Percentiles rank a stretch among this genome's conserved stretches.
These are phyloP conservation scores for Stramenopiles sp. DNA, from an alignment of 352 stramenopile genomes.

Conservation along the genomic window DNA sequence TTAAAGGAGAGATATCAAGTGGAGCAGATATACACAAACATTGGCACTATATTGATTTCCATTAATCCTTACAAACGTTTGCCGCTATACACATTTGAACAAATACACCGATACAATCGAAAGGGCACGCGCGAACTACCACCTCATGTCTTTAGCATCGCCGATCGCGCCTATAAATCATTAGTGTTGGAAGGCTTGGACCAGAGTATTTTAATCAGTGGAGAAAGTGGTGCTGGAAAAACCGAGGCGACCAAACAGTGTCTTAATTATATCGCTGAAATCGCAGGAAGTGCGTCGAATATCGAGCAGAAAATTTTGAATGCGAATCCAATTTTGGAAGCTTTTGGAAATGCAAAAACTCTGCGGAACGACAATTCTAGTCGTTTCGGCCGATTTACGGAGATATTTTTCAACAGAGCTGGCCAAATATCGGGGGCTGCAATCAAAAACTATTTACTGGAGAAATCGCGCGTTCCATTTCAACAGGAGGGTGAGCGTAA, in stretches of 20 bases:
- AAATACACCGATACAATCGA: not conserved
- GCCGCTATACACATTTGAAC: not conserved
- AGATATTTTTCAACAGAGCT: constrained; percentile 48
- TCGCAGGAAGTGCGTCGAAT: constrained; percentile 19
- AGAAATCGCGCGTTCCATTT: constrained; percentile 87
- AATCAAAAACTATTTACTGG: constrained; percentile 86
- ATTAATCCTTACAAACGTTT: constrained; percentile 65
- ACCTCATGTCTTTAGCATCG: constrained; percentile 68
- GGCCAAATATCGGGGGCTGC: constrained; percentile 23
- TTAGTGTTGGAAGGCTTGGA: not conserved
- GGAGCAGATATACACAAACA: constrained; percentile 71
- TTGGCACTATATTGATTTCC: constrained; percentile 62
- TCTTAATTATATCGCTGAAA: constrained; percentile 44
- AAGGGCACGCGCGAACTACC: constrained; percentile 25
- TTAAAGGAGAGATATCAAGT: not conserved
- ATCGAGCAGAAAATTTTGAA: constrained; percentile 29
- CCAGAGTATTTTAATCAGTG: constrained; percentile 62
- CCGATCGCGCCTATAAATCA: constrained; percentile 49
- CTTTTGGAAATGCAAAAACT: constrained; percentile 62
- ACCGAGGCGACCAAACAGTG: constrained; percentile 68
- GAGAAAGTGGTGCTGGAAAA: constrained; percentile 56
- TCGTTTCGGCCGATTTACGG: constrained; percentile 65
- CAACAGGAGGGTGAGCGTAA: constrained; percentile 80
- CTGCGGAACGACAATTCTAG: constrained; percentile 61
- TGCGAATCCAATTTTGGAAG: constrained; percentile 58